phyloP scores from a whole-genome alignment of 176 grass and related monocot genomes.

The Raddia guianensis region DNA sequence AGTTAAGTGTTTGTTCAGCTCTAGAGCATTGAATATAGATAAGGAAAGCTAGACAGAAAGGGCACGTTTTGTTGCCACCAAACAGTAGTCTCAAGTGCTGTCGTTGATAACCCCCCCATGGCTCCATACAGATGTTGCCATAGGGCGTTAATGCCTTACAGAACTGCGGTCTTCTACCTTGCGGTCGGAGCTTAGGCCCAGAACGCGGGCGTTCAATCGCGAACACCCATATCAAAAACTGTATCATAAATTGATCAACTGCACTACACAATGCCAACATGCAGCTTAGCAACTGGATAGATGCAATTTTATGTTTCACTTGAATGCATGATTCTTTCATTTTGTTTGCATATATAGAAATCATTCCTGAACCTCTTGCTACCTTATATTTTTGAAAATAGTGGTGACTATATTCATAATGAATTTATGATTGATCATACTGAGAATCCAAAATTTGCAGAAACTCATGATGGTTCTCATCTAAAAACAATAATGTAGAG shows the following conservation, averaged over 20 bases:
- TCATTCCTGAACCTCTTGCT: not conserved
- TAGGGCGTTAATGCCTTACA: too few species aligned
- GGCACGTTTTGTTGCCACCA: too few species aligned
- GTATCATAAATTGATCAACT: not conserved
- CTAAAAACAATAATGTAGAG: not conserved
- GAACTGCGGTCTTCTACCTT: too few species aligned
- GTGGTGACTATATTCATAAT: not conserved
- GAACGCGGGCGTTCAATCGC: too few species aligned
- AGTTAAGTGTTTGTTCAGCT: too few species aligned
- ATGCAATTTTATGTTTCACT: constrained; percentile 1
- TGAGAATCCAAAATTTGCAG: not conserved
- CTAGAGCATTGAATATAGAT: too few species aligned
- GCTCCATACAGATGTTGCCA: too few species aligned
- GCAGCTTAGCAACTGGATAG: not conserved
- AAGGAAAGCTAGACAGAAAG: too few species aligned
- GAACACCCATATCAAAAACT: too few species aligned
- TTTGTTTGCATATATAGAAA: not conserved
- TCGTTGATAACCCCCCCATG: too few species aligned
- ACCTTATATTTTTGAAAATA: not conserved
- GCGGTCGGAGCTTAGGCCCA: too few species aligned
- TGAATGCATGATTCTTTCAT: not conserved
- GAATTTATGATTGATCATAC: not conserved
- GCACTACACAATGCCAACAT: constrained; percentile 1
- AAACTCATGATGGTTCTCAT: not conserved
- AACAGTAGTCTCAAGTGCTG: too few species aligned